Base-by-base conservation (phyloP, 495 filamentous ascomycete genomes). In the Neurospora cerealis region DNA sequence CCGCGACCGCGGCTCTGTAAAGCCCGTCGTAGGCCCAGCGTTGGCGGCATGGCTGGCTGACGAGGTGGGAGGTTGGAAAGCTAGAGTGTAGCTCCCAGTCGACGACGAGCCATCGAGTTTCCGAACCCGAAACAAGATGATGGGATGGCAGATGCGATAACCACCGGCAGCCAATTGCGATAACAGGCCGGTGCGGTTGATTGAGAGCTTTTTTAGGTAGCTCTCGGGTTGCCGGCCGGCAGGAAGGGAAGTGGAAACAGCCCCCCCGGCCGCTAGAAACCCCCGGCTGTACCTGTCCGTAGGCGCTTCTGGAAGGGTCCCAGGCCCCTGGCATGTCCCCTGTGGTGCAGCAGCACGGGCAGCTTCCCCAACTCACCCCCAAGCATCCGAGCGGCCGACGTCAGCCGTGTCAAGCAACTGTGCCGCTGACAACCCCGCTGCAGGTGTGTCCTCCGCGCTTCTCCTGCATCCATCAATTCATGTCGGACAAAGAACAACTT, bases 31-130 rank as follows among this genome's bases (percentile, higher is more conserved):
- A 85, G 73, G 48, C 75, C 76, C 66, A 80, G 74, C 76, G 79
- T 77, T 76, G 79, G 81, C 73, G 80, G 74, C 82, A 84, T 84
- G 62, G 62, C 70, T 54, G 46, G 74, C 72, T 54, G 24, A 48
- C 19, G 15, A n/a, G 44, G 34, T 21, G 21, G n/a, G 17, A 71
- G 34, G 60, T 40, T 69, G 70, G 70, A 41, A 37, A 69, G 34
- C 70, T 15, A 73, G 44, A 46, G 28, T 40, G 28, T 42, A 62
- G 46, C 44, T 69, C 70, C 34, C 72, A 13, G 60, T 41, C 60
- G 37, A 40, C 39, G 69, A 74, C 46, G n/a, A 54, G 38, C 69
- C 36, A 40, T 46, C 38, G 28, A 62, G 11, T 62, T 62, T 62
- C 54, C 54, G 17, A 34, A 62, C 4, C 48, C 48, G 21, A 32